These are phyloP conservation scores for Orbilia ellipsospora DNA, from an alignment of 2,329 filamentous ascomycete species.

Conservation along the genomic window DNA sequence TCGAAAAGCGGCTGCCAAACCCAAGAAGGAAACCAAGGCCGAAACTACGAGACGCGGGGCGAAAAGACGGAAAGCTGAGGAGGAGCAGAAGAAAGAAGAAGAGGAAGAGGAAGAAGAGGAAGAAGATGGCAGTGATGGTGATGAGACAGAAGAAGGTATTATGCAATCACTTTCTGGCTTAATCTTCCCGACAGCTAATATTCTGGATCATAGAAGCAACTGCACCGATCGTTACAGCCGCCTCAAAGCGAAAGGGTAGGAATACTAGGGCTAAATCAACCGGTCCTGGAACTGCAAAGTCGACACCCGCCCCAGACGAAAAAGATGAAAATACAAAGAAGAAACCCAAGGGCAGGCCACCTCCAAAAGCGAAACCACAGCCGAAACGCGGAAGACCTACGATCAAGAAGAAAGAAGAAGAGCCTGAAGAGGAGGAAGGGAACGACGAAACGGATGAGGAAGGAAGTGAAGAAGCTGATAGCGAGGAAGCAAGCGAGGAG, in stretches of 20 bases:
- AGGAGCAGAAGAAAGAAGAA: constrained; percentile 58
- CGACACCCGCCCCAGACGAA: constrained; percentile 46
- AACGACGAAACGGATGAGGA: constrained; percentile 60
- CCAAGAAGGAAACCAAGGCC: constrained; percentile 64
- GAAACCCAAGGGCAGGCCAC: constrained; percentile 62
- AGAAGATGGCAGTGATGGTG: constrained; percentile 54
- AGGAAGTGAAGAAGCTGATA: constrained; percentile 61
- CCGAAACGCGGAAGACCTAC: constrained; percentile 51
- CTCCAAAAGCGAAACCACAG: constrained; percentile 67
- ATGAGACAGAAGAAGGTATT: constrained; percentile 57
- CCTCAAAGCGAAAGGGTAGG: constrained; percentile 43
- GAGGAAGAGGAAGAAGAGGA: constrained; percentile 50
- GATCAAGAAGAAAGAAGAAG: constrained; percentile 59
- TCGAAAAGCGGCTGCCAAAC: constrained; percentile 66
- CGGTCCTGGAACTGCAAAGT: constrained; percentile 43
- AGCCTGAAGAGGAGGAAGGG: constrained; percentile 63
- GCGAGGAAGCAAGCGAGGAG: constrained; percentile 62
- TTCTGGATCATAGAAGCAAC: constrained; percentile 22
- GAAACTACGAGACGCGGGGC: constrained; percentile 61
- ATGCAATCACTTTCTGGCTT: background rate
- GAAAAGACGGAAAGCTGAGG: constrained; percentile 53
- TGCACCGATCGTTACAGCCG: constrained; percentile 20
- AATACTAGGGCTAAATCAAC: constrained; percentile 29
- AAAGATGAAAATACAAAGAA: constrained; percentile 57
- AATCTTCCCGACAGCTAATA: background rate